phyloP scores from a whole-genome alignment of 202 grass and related monocot genomes.

The Carex sylvatica region DNA sequence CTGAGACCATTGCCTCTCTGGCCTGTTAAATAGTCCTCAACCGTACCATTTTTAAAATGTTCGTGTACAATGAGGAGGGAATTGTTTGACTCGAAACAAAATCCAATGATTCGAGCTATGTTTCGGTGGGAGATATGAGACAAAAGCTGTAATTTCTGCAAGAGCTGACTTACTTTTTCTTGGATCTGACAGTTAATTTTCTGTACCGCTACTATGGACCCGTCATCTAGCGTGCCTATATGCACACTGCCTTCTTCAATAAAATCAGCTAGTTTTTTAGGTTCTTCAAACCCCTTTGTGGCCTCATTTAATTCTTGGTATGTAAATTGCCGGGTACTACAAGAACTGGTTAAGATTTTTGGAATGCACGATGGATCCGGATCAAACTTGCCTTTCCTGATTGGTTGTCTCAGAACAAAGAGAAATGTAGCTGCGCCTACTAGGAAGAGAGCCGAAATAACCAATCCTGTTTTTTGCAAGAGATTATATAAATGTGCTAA shows the following conservation, averaged over 20 bases:
- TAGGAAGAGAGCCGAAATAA: conserved; percentile 65
- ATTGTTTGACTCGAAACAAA: conserved; percentile 54
- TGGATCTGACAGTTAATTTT: conserved; percentile 52
- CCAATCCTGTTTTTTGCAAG: conserved; percentile 36
- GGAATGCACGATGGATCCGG: conserved; percentile 75
- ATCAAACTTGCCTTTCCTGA: conserved; percentile 50
- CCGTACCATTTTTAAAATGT: conserved; percentile 61
- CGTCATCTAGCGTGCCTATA: conserved; percentile 59
- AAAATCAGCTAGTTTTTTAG: conserved; percentile 37
- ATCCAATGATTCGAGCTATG: conserved; percentile 70
- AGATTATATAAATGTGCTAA: background rate
- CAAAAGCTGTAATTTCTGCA: conserved; percentile 60
- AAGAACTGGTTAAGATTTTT: conserved; percentile 63
- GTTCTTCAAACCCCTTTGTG: conserved; percentile 49
- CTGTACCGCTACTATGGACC: conserved; percentile 69
- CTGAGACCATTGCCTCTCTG: conserved; percentile 43
- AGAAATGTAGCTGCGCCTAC: conserved; percentile 50
- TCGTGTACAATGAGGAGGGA: conserved; percentile 76
- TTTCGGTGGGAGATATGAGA: conserved; percentile 62
- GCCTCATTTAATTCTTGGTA: conserved; percentile 81
- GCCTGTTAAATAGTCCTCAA: conserved; percentile 65
- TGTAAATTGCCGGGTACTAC: conserved; percentile 57
- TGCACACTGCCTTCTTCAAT: conserved; percentile 43
- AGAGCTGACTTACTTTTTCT: conserved; percentile 38
- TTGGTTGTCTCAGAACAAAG: conserved; percentile 68